These are phyloP conservation scores for Schwanniomyces sp. DNA, from an alignment of 805 yeast genomes.

Conservation along the genomic window DNA sequence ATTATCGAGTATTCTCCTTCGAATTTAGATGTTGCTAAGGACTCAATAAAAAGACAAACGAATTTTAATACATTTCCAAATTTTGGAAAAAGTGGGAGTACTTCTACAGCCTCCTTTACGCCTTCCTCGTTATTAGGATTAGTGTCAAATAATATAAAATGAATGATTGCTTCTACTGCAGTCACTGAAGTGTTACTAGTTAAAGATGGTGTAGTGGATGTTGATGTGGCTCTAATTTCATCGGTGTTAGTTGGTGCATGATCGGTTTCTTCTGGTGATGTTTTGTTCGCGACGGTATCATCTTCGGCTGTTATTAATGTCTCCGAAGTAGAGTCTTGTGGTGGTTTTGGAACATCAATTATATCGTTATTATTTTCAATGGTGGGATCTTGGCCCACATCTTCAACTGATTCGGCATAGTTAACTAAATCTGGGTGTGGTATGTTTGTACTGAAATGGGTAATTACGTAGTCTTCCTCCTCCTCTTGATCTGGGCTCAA, in stretches of 20 bases:
- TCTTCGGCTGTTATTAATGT: neutral
- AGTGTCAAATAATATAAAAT: slow-evolving; percentile 50
- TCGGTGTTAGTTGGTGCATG: neutral
- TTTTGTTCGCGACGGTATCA: neutral
- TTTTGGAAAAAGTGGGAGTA: slow-evolving; percentile 36
- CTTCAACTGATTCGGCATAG: slow-evolving; percentile 25
- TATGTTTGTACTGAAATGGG: slow-evolving; percentile 21
- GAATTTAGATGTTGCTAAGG: slow-evolving; percentile 8
- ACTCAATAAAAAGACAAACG: slow-evolving; percentile 9
- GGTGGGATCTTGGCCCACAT: slow-evolving; percentile 4
- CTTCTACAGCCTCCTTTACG: slow-evolving; percentile 19
- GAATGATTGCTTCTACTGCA: slow-evolving; percentile 72
- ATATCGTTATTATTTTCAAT: neutral
- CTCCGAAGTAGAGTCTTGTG: neutral
- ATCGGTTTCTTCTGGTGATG: neutral
- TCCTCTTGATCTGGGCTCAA: neutral
- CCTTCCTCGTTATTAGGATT: slow-evolving; percentile 10
- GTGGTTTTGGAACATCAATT: neutral
- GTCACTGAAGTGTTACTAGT: slow-evolving; percentile 41
- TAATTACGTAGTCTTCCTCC: slow-evolving; percentile 10
- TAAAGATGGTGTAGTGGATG: neutral
- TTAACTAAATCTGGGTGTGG: slow-evolving; percentile 42
- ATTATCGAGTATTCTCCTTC: slow-evolving; percentile 14
- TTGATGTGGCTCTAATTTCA: neutral
- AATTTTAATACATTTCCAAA: slow-evolving; percentile 28